Evolutionary conservation across 371 early-diverging fungal genomes (phyloP), one percentile per base, ranked within the genome.

Genomic region (Conidiobolus incongruus): DNA sequence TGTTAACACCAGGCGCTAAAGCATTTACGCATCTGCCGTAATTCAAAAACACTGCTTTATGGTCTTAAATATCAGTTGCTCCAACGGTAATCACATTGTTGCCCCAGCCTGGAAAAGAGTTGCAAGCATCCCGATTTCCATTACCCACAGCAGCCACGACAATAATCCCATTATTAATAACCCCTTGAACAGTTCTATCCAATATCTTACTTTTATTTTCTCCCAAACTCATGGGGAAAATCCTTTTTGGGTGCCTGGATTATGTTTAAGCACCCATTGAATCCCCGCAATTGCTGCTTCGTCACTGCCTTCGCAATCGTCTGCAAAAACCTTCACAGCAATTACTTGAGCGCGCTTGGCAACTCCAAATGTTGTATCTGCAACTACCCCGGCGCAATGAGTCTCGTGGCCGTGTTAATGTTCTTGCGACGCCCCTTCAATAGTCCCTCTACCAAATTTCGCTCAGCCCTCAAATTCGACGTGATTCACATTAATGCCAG

Each of bases 401-500:
- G 86, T 80, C 4, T 88, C 81, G 49, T 87, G 86, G 29, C 86
- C 88, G 48, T 83, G 78, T 26, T 34, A 33, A 47, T 49, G 7
- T 15, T 67, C 72, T 53, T 86, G 85, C 39, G 83, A 75, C 13
- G 61, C 63, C 50, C 80, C 81, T 38, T 68, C 70, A 24, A 62
- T 51, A 8, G 80, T 74, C 13, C 72, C 78, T 37, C 55, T 63
- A 32, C 85, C 91, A 81, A 78, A 87, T 19, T 47, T 44, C 15
- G 93, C 94, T 47, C 90, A 72, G 39, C 89, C 89, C 47, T 76
- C 77, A 54, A 92, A 80, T 49, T 93, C 91, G 17, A 58, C 64
- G 52, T 93, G 89, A 1, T 68, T 53, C 16, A 70, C 55, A 50
- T 77, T 75, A 49, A 93, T 65, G 41, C 77, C 65, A 8, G 47